Evolutionary conservation across 768 basidiomycete genomes (phyloP), one percentile per base, ranked within the genome.

Genomic region (Coprinopsis sp.): DNA sequence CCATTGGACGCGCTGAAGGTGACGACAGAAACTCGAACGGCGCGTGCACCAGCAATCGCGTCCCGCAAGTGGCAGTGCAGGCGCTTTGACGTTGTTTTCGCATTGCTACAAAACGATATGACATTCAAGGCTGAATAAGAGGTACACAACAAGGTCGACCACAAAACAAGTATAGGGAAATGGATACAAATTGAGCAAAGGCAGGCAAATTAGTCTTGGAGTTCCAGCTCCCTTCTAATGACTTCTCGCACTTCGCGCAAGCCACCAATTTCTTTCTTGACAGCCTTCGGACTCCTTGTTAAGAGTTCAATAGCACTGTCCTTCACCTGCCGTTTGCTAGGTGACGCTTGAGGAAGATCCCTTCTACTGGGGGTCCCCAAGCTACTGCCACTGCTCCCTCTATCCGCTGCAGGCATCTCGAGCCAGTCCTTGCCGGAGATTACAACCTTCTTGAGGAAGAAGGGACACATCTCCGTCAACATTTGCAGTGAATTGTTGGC

Each of bases 191-290:
- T 18, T 34, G 37, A 18, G 27, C 5, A 33, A 34, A 18, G 7
- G 29, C 29, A 16, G 34, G 37, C 44, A 46, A 46, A 46, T 71
- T 58, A 78, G 58, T 87, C 86, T 43, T 81, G 71, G 52, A 82
- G 61, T 64, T 90, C 87, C 55, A 91, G 66, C 67, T 91, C 89
- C 52, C 74, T 71, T 55, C 87, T 75, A 58, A 91, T 87, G 57
- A 87, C 82, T 64, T 91, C 89, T 47, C 88, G 70, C 25, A 91
- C 88, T 60, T 87, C 78, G 30, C 89, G 74, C 54, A 91, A 69
- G 0, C 88, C 87, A 25, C 87, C 84, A 4, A 68, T 74, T 57
- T 89, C 86, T 22, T 71, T 73, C 58, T 80, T 84, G 28, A 91
- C 81, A 50, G 78, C 69, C 46, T 77, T 78, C 6, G 89, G 89